phyloP scores from a whole-genome alignment of 805 yeast species.

The Wickerhamomyces kurtzmanii region DNA sequence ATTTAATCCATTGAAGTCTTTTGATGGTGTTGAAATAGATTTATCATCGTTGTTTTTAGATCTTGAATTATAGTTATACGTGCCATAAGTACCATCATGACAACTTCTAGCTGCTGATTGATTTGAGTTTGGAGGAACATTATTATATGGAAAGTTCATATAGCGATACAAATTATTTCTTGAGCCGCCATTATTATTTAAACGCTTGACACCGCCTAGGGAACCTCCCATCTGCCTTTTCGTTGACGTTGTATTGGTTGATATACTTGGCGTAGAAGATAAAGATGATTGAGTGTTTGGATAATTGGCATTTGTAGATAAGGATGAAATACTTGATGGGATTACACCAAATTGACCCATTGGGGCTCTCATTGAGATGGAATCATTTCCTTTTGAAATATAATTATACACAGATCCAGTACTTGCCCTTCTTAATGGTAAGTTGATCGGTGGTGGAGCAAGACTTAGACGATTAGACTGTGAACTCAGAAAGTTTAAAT shows the following conservation, averaged over 20 bases:
- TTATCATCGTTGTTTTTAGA: neutral
- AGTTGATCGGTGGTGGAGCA: conserved; percentile 79
- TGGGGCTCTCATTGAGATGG: neutral
- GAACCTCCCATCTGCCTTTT: no score
- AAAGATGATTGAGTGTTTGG: no score
- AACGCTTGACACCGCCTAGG: conserved; percentile 1
- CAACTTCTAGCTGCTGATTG: neutral
- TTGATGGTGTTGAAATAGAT: neutral
- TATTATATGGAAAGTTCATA: no score
- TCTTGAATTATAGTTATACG: neutral
- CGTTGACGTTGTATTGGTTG: no score
- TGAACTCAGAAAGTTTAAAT: conserved; percentile 9
- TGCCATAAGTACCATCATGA: neutral
- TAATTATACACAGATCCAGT: conserved; percentile 16
- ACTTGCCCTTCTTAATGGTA: conserved; percentile 32
- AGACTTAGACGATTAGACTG: conserved; percentile 33
- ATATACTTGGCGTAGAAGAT: no score
- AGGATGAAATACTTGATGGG: no score
- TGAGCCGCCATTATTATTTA: no score
- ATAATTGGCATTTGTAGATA: no score
- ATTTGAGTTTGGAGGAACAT: neutral
- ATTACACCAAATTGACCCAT: neutral
- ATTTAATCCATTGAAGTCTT: neutral
- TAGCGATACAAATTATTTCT: no score
- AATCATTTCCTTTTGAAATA: neutral